Evolutionary conservation across 208 protist species (phyloP).

Genomic region (Zelonia costaricensis): DNA sequence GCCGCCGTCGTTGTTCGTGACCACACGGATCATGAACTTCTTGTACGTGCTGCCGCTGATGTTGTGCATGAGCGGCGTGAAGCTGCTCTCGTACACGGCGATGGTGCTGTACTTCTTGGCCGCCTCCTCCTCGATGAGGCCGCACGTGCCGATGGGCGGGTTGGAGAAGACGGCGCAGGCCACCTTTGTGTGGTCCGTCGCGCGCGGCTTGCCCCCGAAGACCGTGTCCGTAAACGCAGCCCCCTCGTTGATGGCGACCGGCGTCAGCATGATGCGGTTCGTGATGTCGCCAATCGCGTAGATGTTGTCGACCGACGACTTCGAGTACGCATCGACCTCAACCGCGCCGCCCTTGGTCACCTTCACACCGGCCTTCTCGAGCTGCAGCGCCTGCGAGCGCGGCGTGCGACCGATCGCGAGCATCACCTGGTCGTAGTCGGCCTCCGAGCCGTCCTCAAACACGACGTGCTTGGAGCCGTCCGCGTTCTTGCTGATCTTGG

Average conservation of each 20-base stretch:
- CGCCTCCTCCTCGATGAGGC: slow-evolving; percentile 85
- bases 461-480: slow-evolving; percentile 76
- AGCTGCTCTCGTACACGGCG: slow-evolving; percentile 85
- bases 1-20: slow-evolving; percentile 77
- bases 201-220: slow-evolving; percentile 72
- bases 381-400: slow-evolving; percentile 88
- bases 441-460: slow-evolving; percentile 78
- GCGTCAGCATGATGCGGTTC: slow-evolving; percentile 88
- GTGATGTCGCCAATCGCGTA: slow-evolving; percentile 99
- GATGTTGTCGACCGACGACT: slow-evolving; percentile 94
- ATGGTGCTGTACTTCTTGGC: slow-evolving; percentile 62
- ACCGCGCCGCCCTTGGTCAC: slow-evolving; percentile 85
- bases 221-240: slow-evolving; percentile 80
- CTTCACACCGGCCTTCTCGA: slow-evolving; percentile 92
- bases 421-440: slow-evolving; percentile 94
- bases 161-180: slow-evolving; percentile 92
- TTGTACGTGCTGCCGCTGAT: slow-evolving; percentile 86
- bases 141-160: slow-evolving; percentile 86
- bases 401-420: slow-evolving; percentile 96
- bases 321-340: slow-evolving; percentile 90
- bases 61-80: slow-evolving; percentile 91
- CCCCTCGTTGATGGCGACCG: slow-evolving; percentile 91
- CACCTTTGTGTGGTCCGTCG: slow-evolving; percentile 83
- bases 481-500: slow-evolving; percentile 66
- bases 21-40: slow-evolving; percentile 83